Percentiles rank a stretch among this genome's conserved stretches.
phyloP scores from a whole-genome alignment of 2,329 filamentous ascomycete genomes.

The Pestalotiopsis fici region DNA sequence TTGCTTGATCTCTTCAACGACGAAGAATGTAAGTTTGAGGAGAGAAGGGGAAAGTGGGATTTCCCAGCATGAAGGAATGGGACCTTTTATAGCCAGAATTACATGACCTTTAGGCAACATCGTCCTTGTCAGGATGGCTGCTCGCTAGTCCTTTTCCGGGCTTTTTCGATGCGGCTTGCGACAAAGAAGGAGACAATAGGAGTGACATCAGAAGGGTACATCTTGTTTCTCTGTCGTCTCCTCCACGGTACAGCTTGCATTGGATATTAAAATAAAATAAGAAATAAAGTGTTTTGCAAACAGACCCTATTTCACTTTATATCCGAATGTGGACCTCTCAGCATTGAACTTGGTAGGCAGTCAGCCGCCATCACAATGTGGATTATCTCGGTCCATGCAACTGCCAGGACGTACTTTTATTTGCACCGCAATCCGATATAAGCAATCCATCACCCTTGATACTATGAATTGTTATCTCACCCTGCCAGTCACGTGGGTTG shows the following conservation, averaged over 20 bases:
- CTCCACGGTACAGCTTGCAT: too few relatives aligned
- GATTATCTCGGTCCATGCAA: too few relatives aligned
- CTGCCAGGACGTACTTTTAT: too few relatives aligned
- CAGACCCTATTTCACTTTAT: too few relatives aligned
- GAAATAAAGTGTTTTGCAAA: too few relatives aligned
- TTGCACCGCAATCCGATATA: too few relatives aligned
- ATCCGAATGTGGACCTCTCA: too few relatives aligned
- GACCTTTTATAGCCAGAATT: background rate
- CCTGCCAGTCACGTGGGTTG: background rate
- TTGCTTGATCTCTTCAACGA: background rate
- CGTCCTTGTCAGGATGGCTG: background rate
- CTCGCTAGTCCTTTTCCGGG: background rate
- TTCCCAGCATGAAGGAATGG: background rate
- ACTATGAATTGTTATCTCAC: background rate
- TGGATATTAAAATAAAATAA: too few relatives aligned
- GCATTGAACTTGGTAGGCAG: too few relatives aligned
- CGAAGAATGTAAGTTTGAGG: background rate
- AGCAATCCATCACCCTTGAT: too few relatives aligned
- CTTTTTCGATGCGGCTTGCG: background rate
- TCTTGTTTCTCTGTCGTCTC: background rate
- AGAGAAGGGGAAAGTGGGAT: background rate
- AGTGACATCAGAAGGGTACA: background rate
- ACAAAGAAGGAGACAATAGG: background rate
- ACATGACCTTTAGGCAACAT: background rate
- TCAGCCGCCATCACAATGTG: too few relatives aligned